Conservation (phyloP, 495 filamentous ascomycete species). For the Podospora pseudopauciseta region DNA sequence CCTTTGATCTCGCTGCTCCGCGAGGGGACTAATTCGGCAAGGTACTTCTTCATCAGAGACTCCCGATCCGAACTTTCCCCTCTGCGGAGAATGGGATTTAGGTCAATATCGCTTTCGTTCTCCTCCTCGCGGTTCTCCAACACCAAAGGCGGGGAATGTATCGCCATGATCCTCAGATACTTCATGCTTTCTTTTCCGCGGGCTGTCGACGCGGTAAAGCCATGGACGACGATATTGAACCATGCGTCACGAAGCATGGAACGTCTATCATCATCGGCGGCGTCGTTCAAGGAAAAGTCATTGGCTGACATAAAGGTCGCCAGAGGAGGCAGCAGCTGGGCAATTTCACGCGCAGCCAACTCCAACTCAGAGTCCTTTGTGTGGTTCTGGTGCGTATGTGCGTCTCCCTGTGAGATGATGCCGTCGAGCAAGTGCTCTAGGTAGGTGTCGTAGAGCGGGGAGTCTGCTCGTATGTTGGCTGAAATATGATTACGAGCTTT, state of each 20-base stretch:
- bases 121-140: conserved; percentile 80
- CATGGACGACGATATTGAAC: conserved; percentile 95
- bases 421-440: conserved; percentile 77
- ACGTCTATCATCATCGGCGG: conserved; percentile 57
- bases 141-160: conserved; percentile 79
- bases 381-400: conserved; percentile 45
- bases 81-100: conserved; percentile 84
- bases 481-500: conserved; percentile 78
- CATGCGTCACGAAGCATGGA: conserved; percentile 83
- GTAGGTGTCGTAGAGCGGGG: conserved; percentile 72
- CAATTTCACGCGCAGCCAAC: conserved; percentile 77
- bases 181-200: conserved; percentile 62
- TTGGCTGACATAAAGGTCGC: conserved; percentile 66
- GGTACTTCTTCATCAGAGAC: conserved; percentile 70
- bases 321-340: conserved; percentile 75
- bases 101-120: conserved; percentile 89
- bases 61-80: conserved; percentile 74
- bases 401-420: conserved; percentile 87
- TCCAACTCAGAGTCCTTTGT: conserved; percentile 69
- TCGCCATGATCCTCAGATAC: conserved; percentile 76
- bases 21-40: conserved; percentile 67
- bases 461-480: conserved; percentile 58
- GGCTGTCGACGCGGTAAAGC: conserved; percentile 69
- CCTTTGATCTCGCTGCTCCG: conserved; percentile 72
- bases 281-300: conserved; percentile 39